These are phyloP conservation scores for Dendrobium catenatum DNA, from an alignment of 106 monocot species.

Conservation along the genomic window DNA sequence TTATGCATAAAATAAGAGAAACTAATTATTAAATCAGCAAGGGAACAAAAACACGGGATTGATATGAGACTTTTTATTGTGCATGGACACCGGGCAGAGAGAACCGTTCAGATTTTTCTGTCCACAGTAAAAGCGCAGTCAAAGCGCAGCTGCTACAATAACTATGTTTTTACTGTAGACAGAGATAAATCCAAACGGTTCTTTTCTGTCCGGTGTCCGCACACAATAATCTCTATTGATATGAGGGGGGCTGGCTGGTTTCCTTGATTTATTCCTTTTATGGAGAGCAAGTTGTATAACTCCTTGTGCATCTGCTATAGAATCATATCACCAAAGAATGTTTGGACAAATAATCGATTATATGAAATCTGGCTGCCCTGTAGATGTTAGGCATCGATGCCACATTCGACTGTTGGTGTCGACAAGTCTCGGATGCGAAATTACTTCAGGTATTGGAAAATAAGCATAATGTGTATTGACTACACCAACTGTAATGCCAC, in stretches of 20 bases:
- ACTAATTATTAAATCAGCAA: neutral
- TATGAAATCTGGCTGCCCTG: slow-evolving; percentile 79
- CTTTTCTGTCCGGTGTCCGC: too few species aligned
- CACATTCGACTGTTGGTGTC: slow-evolving; percentile 87
- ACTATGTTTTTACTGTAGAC: too few species aligned
- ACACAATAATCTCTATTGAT: too few species aligned
- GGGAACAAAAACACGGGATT: neutral
- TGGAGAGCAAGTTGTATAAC: neutral
- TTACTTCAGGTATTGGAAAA: slow-evolving; percentile 72
- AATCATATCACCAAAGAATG: neutral
- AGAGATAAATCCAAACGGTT: too few species aligned
- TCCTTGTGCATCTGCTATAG: neutral
- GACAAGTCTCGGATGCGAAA: slow-evolving; percentile 40
- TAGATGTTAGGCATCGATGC: slow-evolving; percentile 85
- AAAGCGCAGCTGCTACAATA: too few species aligned
- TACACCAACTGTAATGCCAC: slow-evolving; percentile 67
- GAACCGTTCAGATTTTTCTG: too few species aligned
- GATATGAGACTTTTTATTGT: neutral
- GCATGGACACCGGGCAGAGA: too few species aligned
- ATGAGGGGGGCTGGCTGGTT: neutral
- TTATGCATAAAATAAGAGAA: neutral
- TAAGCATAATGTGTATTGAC: slow-evolving; percentile 78
- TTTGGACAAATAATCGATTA: neutral
- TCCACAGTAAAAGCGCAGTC: too few species aligned
- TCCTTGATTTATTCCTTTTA: neutral